Conservation (phyloP, 73 alveolate species). For the Tetrahymena elliotti region DNA sequence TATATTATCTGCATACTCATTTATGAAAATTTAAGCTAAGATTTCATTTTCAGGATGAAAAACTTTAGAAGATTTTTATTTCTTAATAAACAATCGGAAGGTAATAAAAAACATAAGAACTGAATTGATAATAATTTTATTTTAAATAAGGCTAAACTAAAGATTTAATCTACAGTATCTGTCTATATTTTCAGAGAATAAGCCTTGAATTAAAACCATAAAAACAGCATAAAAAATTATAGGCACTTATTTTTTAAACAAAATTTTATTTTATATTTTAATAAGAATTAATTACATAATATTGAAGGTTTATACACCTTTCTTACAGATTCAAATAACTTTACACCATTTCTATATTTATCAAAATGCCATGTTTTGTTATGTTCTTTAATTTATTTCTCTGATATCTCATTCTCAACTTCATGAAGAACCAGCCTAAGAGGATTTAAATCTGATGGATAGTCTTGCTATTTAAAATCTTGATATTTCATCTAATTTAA, state of each 20-base stretch:
- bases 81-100: background rate
- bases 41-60: background rate
- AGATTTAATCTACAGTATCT: background rate
- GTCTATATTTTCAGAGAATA: background rate
- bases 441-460: background rate
- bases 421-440: background rate
- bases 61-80: background rate
- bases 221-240: background rate
- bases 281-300: background rate
- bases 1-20: background rate
- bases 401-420: background rate
- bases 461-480: background rate
- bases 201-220: background rate
- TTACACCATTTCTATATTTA: conserved; percentile 42
- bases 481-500: background rate
- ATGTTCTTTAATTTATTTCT: background rate
- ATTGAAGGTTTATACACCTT: background rate
- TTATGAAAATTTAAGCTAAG: background rate
- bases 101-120: background rate
- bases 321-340: conserved; percentile 7
- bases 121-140: background rate
- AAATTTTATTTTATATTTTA: background rate
- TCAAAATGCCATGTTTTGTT: conserved; percentile 30
- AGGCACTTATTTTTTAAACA: background rate
- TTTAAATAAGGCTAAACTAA: background rate